Percentiles rank a stretch among this genome's conserved stretches.
Conservation (phyloP, 768 basidiomycete species). For the Dacryopinax primogenitus region DNA sequence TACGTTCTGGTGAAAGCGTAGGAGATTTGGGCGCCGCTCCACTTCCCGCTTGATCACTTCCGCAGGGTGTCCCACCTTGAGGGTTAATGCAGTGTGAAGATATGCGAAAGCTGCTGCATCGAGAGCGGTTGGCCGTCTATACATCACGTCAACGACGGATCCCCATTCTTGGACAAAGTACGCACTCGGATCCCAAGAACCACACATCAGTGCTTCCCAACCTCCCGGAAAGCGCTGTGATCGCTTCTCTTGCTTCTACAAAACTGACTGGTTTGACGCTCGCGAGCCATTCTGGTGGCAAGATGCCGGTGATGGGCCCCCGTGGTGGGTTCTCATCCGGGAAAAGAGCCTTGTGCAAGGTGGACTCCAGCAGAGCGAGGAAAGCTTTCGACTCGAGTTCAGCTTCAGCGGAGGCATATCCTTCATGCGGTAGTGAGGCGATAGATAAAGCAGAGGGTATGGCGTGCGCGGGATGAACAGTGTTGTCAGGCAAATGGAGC, state of each 20-base stretch:
- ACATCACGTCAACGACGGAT: conserved; percentile 10
- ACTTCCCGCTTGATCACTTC: background rate
- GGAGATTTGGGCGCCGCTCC: background rate
- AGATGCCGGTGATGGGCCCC: background rate
- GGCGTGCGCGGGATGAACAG: background rate
- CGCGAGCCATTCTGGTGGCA: background rate
- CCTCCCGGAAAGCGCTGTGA: conserved; percentile 58
- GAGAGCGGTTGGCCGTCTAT: conserved; percentile 60
- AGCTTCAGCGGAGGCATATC: background rate
- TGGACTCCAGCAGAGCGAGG: conserved; percentile 64
- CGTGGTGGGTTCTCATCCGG: background rate
- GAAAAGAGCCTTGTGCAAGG: conserved; percentile 50
- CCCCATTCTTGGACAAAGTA: too few relatives aligned
- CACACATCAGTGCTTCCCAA: conserved; percentile 57
- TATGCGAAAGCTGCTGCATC: conserved; percentile 78
- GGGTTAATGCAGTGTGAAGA: conserved; percentile 34
- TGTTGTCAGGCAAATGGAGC: conserved; percentile 40
- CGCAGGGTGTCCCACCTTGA: background rate
- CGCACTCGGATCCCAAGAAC: conserved; percentile 66
- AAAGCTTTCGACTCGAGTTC: conserved; percentile 47
- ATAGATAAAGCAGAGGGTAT: background rate
- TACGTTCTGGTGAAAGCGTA: background rate
- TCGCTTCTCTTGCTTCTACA: conserved; percentile 38
- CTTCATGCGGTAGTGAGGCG: background rate
- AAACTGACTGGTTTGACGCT: background rate